Evolutionary conservation across 2,329 filamentous ascomycete genomes (phyloP), one percentile per base, ranked within the genome.

Genomic region (Sphaerulina vaccinii): DNA sequence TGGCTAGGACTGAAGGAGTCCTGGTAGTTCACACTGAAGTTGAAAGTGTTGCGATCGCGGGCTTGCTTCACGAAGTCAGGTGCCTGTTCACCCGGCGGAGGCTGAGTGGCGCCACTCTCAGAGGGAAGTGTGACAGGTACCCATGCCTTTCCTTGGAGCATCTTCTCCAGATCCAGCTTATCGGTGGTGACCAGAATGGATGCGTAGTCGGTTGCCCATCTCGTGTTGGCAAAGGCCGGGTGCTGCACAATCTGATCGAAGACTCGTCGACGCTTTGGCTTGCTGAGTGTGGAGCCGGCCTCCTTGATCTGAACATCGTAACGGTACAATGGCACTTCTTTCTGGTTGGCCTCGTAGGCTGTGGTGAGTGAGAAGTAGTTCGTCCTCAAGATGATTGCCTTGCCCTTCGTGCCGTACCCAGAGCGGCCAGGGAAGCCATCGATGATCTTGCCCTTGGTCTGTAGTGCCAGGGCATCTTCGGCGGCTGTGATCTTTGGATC

Each of bases 201-300:
- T 1, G 66, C 62, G 56, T 70, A 73, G 54, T 76, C 74, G 2
- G 69, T 74, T 0, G 72, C 73, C 36, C 63, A 55, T 1, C 58
- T 39, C 0, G 67, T 52, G 5, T 48, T 61, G 6, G 62, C 16
- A 42, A 75, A 72, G 0, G 65, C 63, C 0, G 59, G 49, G 2
- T 62, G 54, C n/a, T 62, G 45, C 6, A 75, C 42, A 1, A 83
- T 59, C 18, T 78, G 60, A 13, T 76, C 65, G 13, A 83, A 68
- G 4, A 81, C 67, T 4, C 74, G 73, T 36, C 71, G 71, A 29
- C 70, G 75, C 63, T 76, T 79, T 27, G 70, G 70, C 46, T 73
- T 74, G 35, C 65, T 64, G 21, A 64, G 65, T 59, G n/a, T 10
- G 3, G 6, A 64, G 62, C n/a, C n/a, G n/a, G 13, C 10, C 1